These are phyloP conservation scores for Phlebopus sp. DNA, from an alignment of 1,284 basidiomycete genomes.

Conservation along the genomic window DNA sequence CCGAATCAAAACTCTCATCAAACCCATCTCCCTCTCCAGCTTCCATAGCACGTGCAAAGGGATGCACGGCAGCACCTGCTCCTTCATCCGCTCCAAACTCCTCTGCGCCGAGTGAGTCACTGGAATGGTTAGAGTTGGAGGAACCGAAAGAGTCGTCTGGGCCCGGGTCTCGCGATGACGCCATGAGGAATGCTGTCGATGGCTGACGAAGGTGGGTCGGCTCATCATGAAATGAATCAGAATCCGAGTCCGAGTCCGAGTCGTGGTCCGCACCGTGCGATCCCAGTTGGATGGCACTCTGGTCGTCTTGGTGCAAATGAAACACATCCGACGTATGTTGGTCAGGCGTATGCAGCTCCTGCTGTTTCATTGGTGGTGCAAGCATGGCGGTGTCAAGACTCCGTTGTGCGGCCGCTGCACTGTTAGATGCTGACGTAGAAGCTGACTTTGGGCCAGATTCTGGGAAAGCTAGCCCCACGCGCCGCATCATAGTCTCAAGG, in stretches of 20 bases:
- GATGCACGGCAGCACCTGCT: conserved; percentile 45
- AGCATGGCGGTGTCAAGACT: conserved; percentile 3
- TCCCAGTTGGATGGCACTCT: conserved; percentile 12
- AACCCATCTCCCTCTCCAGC: conserved; percentile 43
- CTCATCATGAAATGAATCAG: conserved; percentile 49
- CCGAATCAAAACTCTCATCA: conserved; percentile 51
- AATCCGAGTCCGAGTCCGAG: conserved; percentile 38
- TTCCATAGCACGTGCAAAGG: conserved; percentile 45
- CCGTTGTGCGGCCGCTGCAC: conserved; percentile 12
- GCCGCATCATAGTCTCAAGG: conserved; percentile 51
- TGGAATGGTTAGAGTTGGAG: conserved; percentile 40
- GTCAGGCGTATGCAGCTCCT: conserved; percentile 23
- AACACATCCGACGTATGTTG: conserved; percentile 25
- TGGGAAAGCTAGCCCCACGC: conserved; percentile 41
- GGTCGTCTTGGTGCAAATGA: conserved; percentile 25
- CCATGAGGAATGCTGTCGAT: conserved; percentile 59
- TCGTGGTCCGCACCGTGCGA: conserved; percentile 13
- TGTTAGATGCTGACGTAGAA: conserved; percentile 13
- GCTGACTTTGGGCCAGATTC: conserved; percentile 15
- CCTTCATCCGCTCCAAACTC: conserved; percentile 34
- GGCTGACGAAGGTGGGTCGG: conserved; percentile 48
- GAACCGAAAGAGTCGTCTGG: conserved; percentile 57
- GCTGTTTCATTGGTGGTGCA: conserved; percentile 2
- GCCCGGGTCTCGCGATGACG: conserved; percentile 30
- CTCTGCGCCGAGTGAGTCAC: conserved; percentile 47